Percentiles rank a stretch among this genome's conserved stretches.
Evolutionary conservation across 331 rosid species (phyloP).

Genomic region (Stylosanthes scabra): DNA sequence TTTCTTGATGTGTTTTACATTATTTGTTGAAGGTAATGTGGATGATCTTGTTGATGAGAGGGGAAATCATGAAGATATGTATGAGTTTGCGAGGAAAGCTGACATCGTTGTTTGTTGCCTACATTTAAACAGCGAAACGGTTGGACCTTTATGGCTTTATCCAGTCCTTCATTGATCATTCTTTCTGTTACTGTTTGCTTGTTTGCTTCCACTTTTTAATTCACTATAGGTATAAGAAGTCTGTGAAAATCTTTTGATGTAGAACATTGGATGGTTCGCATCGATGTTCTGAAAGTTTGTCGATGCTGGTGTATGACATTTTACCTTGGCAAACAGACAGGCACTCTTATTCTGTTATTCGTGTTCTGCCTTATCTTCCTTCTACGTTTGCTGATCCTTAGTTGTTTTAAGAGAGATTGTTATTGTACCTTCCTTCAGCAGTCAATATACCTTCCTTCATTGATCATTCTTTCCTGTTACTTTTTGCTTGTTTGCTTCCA

Average conservation of each 20-base stretch:
- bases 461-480: too few relatives aligned
- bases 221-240: conserved; percentile 10
- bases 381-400: background rate
- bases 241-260: background rate
- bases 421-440: background rate
- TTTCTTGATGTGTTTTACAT: conserved; percentile 20
- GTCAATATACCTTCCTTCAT: conserved; percentile 19
- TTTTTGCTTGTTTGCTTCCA: too few relatives aligned
- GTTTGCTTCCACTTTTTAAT: conserved; percentile 3
- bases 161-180: conserved; percentile 11
- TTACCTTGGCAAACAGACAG: background rate
- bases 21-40: conserved; percentile 50
- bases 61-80: conserved; percentile 74
- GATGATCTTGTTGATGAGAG: conserved; percentile 72
- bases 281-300: conserved; percentile 21
- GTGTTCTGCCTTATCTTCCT: background rate
- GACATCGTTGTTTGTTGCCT: conserved; percentile 92
- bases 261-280: background rate
- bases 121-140: conserved; percentile 72
- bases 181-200: conserved; percentile 25
- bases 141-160: conserved; percentile 32
- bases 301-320: background rate
- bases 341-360: background rate
- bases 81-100: conserved; percentile 74
- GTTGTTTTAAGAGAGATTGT: too few relatives aligned